Conservation (phyloP, 2,329 filamentous ascomycete genomes). For the Colletotrichum higginsianum region DNA sequence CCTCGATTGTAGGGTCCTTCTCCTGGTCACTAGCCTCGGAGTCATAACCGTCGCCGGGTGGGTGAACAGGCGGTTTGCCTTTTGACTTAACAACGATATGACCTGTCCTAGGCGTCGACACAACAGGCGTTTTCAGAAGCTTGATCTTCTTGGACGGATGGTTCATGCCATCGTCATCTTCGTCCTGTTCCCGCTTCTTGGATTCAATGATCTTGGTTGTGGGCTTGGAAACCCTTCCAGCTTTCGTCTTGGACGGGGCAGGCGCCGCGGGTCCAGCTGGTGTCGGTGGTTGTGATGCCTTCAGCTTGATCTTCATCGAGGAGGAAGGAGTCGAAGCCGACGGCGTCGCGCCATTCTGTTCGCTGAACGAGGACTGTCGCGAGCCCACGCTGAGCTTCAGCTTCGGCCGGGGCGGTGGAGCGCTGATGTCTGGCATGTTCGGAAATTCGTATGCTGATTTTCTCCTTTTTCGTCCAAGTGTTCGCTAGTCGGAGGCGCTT, state of each 20-base stretch:
- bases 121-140: conserved; percentile 57
- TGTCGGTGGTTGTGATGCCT: conserved; percentile 56
- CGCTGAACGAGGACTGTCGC: conserved; percentile 42
- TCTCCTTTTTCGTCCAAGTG: background rate
- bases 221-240: conserved; percentile 72
- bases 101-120: conserved; percentile 48
- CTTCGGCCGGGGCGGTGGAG: conserved; percentile 45
- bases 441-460: background rate
- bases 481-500: background rate
- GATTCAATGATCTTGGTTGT: conserved; percentile 70
- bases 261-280: conserved; percentile 49
- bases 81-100: conserved; percentile 71
- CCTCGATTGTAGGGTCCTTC: conserved; percentile 87
- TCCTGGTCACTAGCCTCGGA: conserved; percentile 95
- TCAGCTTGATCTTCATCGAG: conserved; percentile 57
- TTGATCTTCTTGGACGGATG: conserved; percentile 69
- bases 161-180: conserved; percentile 63
- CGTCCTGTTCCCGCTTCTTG: conserved; percentile 74
- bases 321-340: conserved; percentile 43
- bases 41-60: conserved; percentile 92
- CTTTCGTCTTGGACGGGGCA: conserved; percentile 68
- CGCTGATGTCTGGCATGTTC: conserved; percentile 42
- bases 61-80: conserved; percentile 77
- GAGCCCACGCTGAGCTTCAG: conserved; percentile 46
- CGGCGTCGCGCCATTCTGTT: conserved; percentile 40